These are phyloP conservation scores for Ilyonectria mors-panacis DNA, from an alignment of 2,329 filamentous ascomycete genomes.

Conservation along the genomic window DNA sequence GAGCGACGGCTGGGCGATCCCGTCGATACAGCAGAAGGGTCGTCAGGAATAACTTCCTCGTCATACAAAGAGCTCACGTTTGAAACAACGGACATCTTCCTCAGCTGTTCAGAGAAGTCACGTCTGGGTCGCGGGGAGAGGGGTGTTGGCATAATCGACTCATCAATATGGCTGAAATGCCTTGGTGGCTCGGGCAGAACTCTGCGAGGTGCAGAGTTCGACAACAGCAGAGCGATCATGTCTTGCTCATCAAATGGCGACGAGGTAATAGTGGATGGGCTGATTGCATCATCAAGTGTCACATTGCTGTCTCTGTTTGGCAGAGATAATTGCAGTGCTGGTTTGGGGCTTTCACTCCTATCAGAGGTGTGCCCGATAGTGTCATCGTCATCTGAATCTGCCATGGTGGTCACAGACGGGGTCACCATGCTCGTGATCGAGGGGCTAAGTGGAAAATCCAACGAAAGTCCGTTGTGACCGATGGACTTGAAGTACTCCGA, in stretches of 20 bases:
- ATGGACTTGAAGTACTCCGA: slow-evolving; percentile 29
- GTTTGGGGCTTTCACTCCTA: slow-evolving; percentile 32
- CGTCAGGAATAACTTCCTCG: slow-evolving; percentile 29
- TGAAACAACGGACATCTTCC: slow-evolving; percentile 43
- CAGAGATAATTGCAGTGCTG: slow-evolving; percentile 23
- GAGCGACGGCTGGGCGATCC: slow-evolving; percentile 45
- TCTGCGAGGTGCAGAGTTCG: slow-evolving; percentile 40
- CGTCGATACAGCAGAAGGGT: slow-evolving; percentile 37
- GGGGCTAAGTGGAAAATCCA: slow-evolving; percentile 42
- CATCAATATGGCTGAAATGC: slow-evolving; percentile 47
- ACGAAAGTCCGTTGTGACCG: slow-evolving; percentile 34
- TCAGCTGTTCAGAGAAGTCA: slow-evolving; percentile 36
- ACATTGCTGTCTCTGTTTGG: slow-evolving; percentile 34
- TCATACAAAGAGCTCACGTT: slow-evolving; percentile 47
- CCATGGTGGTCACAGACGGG: slow-evolving; percentile 42
- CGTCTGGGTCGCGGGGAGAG: slow-evolving; percentile 47
- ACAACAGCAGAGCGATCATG: slow-evolving; percentile 51
- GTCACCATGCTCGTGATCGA: slow-evolving; percentile 47
- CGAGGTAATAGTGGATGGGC: slow-evolving; percentile 45
- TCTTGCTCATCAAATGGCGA: slow-evolving; percentile 54
- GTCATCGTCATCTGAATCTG: slow-evolving; percentile 33
- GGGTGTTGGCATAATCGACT: slow-evolving; percentile 45
- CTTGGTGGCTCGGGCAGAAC: slow-evolving; percentile 51
- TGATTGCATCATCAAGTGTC: slow-evolving; percentile 15
- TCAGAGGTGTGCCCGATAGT: slow-evolving; percentile 28